phyloP scores from a whole-genome alignment of 2,329 filamentous ascomycete genomes.

The Talaromyces sp. region DNA sequence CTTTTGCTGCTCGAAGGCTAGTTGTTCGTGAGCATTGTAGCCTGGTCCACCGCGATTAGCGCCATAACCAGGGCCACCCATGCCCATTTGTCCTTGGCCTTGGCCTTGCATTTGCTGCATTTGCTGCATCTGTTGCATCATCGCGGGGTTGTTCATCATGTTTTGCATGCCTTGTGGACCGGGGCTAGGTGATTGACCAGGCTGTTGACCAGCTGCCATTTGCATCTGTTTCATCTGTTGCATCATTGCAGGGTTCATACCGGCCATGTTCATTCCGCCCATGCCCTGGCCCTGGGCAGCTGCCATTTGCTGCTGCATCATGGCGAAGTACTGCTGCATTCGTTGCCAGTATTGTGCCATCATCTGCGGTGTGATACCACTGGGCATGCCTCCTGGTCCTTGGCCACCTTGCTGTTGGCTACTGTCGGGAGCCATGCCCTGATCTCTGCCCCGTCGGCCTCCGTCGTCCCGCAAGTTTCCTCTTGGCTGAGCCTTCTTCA shows the following conservation, averaged over 20 bases:
- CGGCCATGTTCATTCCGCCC: conserved; percentile 57
- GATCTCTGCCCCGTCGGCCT: conserved; percentile 44
- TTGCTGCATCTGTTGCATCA: conserved; percentile 74
- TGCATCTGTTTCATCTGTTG: conserved; percentile 68
- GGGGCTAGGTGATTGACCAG: conserved; percentile 38
- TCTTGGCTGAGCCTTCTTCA: conserved; percentile 94
- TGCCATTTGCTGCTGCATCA: conserved; percentile 92
- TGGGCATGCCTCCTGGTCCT: conserved; percentile 40
- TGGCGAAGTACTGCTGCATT: conserved; percentile 94
- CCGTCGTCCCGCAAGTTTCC: conserved; percentile 85
- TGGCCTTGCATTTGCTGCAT: conserved; percentile 48
- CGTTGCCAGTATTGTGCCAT: conserved; percentile 99
- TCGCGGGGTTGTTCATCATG: conserved; percentile 65
- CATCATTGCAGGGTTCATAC: conserved; percentile 71
- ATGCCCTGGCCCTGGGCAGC: conserved; percentile 46
- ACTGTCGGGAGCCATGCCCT: conserved; percentile 38
- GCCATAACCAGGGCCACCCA: conserved; percentile 36
- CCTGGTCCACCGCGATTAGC: conserved; percentile 49
- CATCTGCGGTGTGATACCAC: conserved; percentile 87
- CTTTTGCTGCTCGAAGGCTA: conserved; percentile 74
- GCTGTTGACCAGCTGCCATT: conserved; percentile 36
- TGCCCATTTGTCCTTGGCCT: conserved; percentile 35
- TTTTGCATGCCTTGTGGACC: conserved; percentile 58
- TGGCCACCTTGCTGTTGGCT: conserved; percentile 49
- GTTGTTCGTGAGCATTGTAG: conserved; percentile 70